Base-by-base conservation (phyloP, 331 rosid genomes). In the Phaseolus coccineus region DNA sequence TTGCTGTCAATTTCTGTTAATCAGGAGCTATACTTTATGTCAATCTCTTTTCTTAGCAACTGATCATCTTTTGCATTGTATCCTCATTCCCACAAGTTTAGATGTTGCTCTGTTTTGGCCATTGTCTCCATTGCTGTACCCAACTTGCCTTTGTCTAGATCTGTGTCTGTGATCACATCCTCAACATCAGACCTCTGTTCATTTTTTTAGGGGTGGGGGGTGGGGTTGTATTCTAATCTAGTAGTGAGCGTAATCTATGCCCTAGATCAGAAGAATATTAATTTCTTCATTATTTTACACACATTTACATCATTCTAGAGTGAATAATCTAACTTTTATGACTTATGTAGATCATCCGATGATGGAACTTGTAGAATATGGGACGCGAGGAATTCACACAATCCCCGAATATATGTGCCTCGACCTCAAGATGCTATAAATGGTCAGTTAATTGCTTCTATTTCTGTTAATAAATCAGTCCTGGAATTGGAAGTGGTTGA, bases 351-450 rank as follows among this genome's bases (percentile, higher is more conserved):
- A 83, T 89, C 98, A 71, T 93, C 98, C 1, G 98, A 93, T 77
- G 97, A 93, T 83, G 98, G 98, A 82, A 91, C 97, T 63, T 93
- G 98, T 85, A 87, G 97, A 84, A 86, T 93, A 76, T 93, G 98
- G 98, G 97, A 93, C 84, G 98, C 97, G 42, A 88, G 98, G 80
- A 77, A 24, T 76, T 88, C 97, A 63, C 92, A 73, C 78, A 89
- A 81, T 57, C 91, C 93, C 6, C 89, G 93, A 64, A 81, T 93
- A 81, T 93, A 88, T 81, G 71, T 78, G 73, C 97, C 98, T 9
- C 90, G 88, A 76, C 97, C 95, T 78, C 39, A 78, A 11, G 97
- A 91, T 68, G 73, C 86, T 84, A 57, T 76, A 80, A 83, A 83
- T 71, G 97, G 98, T 90, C 33, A 88, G 97, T 86, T 78, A 25